Evolutionary conservation across 2,329 filamentous ascomycete genomes (phyloP).

Genomic region (Aureobasidium sp.): DNA sequence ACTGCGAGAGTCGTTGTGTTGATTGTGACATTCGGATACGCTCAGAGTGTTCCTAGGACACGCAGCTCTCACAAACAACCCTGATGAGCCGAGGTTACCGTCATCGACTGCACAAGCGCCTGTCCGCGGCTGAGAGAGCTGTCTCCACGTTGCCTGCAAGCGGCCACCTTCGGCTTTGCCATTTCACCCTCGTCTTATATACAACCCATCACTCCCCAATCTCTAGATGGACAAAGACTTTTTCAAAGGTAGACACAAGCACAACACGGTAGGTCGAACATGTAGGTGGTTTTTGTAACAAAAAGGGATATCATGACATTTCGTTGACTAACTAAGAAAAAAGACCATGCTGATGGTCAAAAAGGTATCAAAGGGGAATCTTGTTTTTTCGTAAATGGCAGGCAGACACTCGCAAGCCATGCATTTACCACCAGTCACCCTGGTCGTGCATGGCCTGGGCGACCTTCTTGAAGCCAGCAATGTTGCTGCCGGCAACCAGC

Average conservation of each 20-base stretch:
- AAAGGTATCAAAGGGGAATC: slow-evolving; percentile 9
- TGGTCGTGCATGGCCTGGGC: slow-evolving; percentile 91
- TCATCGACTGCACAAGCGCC: neutral
- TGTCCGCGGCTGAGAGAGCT: neutral
- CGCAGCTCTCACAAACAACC: neutral
- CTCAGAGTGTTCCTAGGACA: neutral
- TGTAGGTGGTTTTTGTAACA: neutral
- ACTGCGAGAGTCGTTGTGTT: neutral
- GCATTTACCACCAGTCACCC: slow-evolving; percentile 73
- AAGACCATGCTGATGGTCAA: neutral
- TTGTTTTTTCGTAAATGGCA: slow-evolving; percentile 5
- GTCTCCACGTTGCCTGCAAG: neutral
- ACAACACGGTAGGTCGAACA: neutral
- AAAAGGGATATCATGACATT: slow-evolving; percentile 13
- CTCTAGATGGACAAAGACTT: neutral
- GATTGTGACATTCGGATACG: neutral
- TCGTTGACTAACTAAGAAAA: neutral
- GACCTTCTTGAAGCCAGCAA: slow-evolving; percentile 97
- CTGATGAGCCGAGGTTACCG: neutral
- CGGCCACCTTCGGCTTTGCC: slow-evolving; percentile 7
- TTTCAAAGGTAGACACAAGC: neutral
- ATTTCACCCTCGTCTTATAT: neutral
- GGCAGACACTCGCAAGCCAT: neutral
- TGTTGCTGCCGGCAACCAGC: slow-evolving; percentile 89
- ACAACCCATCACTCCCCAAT: neutral